These are phyloP conservation scores for Ustilaginoidea virens DNA, from an alignment of 2,329 filamentous ascomycete species.

Conservation along the genomic window DNA sequence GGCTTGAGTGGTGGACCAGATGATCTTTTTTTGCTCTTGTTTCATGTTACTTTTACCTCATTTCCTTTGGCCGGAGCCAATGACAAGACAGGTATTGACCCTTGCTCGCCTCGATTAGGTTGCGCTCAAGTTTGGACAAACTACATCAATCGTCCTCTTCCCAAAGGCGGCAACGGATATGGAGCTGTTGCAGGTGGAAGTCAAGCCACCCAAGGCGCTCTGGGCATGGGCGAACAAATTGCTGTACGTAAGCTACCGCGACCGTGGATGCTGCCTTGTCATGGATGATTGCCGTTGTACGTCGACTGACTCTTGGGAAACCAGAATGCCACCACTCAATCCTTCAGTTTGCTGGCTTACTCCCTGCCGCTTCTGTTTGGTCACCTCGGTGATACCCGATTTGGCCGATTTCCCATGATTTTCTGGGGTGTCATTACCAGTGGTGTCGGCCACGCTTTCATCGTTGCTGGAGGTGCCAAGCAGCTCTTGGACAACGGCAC, in stretches of 20 bases:
- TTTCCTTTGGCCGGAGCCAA: no score
- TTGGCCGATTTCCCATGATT: slow-evolving; percentile 58
- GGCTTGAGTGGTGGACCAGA: not conserved
- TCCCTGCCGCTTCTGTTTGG: slow-evolving; percentile 37
- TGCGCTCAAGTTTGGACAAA: slow-evolving; percentile 26
- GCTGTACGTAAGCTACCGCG: slow-evolving; percentile 8
- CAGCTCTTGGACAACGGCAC: slow-evolving; percentile 26
- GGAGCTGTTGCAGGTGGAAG: slow-evolving; percentile 24
- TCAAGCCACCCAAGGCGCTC: slow-evolving; percentile 38
- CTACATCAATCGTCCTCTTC: slow-evolving; percentile 45
- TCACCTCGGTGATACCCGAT: slow-evolving; percentile 50
- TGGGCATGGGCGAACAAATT: slow-evolving; percentile 32
- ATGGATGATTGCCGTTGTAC: no score
- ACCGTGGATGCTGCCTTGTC: no score
- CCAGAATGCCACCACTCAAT: slow-evolving; percentile 20
- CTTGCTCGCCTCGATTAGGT: slow-evolving; percentile 1
- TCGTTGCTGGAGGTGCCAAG: slow-evolving; percentile 43
- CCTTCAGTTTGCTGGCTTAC: slow-evolving; percentile 42
- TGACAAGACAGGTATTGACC: not conserved
- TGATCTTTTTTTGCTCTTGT: not conserved
- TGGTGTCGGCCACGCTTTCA: slow-evolving; percentile 51
- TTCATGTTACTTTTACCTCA: no score
- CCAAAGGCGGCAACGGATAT: slow-evolving; percentile 29
- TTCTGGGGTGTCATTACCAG: slow-evolving; percentile 53
- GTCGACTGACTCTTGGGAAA: slow-evolving; percentile 27